Evolutionary conservation across 805 yeast species (phyloP), one percentile per base, ranked within the genome.

Genomic region (Myxozyma monticola): DNA sequence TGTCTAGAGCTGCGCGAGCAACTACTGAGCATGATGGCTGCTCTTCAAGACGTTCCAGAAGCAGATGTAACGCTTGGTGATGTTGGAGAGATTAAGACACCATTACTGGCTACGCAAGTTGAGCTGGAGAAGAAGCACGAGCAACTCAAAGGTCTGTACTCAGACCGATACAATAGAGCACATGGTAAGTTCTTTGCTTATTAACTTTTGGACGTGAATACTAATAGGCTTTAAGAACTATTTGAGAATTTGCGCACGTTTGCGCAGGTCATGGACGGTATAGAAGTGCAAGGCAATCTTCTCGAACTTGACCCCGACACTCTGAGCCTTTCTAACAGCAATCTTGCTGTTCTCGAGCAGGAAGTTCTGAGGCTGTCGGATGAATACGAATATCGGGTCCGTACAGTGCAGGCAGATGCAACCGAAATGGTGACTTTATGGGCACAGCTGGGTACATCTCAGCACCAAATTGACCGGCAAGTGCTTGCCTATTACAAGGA

Each of bases 371-470:
- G 62, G 2, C 59, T 65, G 56, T 43, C 59, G 15, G 44, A 49
- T 12, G 67, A 64, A 41, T 54, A 54, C 33, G 43, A 54, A 22
- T 22, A 45, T 3, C 49, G 68, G 7, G 41, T 63, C 7, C 30
- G 30, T 9, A 44, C 20, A 5, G 63, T 60, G 2, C 47, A 56
- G 18, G 50, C 49, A n/a, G 48, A 42, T 18, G 62, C 69, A 5
- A 30, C 52, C n/a, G 49, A 53, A 10, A 63, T 66, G 12, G 66
- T 60, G 26, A 35, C 52, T 6, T 48, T 66, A n/a, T 66, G 68
- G 67, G 63, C 65, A 2, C 66, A 66, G 40, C 62, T 66, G 20
- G 70, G 66, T 1, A 62, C 65, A 0, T 57, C 65, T 1, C 67
- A 64, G 49, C 48, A 55, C 4, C 60, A 60, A 12, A 61, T 65